Percentiles rank a stretch among this genome's conserved stretches.
phyloP scores from a whole-genome alignment of 2,329 filamentous ascomycete genomes.

The Nigrograna mackinnonii region DNA sequence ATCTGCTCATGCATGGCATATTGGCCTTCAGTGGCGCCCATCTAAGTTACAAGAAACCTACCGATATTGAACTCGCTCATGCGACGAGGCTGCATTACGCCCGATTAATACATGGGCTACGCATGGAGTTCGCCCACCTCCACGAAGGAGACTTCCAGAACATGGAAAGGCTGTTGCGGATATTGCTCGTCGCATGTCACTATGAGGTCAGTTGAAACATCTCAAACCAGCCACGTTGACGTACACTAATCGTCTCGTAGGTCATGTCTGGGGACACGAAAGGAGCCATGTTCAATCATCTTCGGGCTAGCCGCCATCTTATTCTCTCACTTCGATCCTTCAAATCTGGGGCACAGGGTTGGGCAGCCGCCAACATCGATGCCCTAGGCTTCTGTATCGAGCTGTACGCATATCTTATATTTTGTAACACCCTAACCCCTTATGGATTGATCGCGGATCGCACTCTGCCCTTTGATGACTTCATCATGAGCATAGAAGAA shows the following conservation, averaged over 20 bases:
- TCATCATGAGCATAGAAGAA: neutral
- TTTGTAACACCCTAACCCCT: neutral
- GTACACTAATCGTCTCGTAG: neutral
- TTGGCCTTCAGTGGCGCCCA: conserved; percentile 1
- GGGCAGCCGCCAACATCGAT: neutral
- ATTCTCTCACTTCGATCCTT: neutral
- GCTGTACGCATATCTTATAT: neutral
- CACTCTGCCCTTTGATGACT: neutral
- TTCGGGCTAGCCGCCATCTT: neutral
- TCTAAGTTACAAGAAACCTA: neutral
- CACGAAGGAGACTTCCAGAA: neutral
- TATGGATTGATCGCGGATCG: neutral
- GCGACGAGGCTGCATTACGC: neutral
- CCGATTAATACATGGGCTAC: neutral
- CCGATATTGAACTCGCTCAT: neutral
- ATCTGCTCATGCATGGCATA: neutral
- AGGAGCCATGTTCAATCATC: neutral
- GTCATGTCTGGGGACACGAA: neutral
- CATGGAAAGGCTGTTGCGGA: neutral
- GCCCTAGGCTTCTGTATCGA: neutral
- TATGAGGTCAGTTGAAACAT: conserved; percentile 1
- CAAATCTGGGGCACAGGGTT: neutral
- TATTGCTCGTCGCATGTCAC: neutral
- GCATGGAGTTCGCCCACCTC: neutral
- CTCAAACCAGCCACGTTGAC: neutral